phyloP scores from a whole-genome alignment of 345 rosid species.

The Eucalyptus pauciflora region DNA sequence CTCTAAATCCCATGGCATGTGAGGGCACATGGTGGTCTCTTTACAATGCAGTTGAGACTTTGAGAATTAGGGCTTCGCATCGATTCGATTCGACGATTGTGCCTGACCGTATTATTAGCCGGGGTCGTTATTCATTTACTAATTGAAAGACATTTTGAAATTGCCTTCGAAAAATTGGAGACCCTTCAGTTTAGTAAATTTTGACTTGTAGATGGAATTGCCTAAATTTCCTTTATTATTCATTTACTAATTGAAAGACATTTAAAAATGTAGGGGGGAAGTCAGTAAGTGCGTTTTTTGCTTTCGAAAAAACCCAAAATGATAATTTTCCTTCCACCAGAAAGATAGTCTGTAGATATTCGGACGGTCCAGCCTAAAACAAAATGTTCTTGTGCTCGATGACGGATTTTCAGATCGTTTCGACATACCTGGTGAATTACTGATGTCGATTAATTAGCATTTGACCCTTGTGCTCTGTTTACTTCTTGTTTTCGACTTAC shows the following conservation, averaged over 20 bases:
- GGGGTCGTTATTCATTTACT: neutral
- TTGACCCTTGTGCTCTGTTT: neutral
- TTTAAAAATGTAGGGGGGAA: neutral
- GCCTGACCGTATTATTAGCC: neutral
- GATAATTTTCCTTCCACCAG: neutral
- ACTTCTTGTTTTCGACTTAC: neutral
- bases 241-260: neutral
- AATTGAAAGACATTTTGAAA: too few species aligned
- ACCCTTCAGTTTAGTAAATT: neutral
- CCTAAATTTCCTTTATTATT: neutral
- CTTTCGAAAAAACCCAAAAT: rapidly evolving
- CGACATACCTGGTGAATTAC: neutral
- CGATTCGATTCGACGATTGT: neutral
- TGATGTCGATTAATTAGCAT: neutral
- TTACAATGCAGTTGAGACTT: neutral
- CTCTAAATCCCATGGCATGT: neutral
- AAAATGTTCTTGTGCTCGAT: neutral
- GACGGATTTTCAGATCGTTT: neutral
- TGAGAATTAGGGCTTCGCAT: neutral
- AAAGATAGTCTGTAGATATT: neutral
- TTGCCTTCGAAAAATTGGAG: neutral
- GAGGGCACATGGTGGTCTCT: too few species aligned
- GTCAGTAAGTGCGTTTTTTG: rapidly evolving
- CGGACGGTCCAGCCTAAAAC: neutral
- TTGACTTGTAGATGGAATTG: neutral